Evolutionary conservation across 192 early-diverging fungal species (phyloP), one percentile per base, ranked within the genome.

Genomic region (Backusella circina): DNA sequence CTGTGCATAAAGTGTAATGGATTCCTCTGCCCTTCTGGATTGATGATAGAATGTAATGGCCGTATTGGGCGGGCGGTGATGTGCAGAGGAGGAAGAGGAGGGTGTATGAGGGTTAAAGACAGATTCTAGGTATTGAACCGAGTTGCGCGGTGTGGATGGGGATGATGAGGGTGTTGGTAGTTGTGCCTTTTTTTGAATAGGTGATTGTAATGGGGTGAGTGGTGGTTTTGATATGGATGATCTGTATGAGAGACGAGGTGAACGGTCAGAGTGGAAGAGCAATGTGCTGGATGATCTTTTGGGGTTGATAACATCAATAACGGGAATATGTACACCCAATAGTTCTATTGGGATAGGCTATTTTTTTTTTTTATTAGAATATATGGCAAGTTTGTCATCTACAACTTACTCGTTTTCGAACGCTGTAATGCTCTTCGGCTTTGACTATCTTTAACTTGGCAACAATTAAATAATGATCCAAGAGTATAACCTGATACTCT

Each of bases 51-150:
- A 70, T 41, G 69, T 70, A 10, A 70, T 70, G 37, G 37, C 30
- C 68, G 16, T 71, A 10, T 21, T 41, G 54, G 70, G n/a, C n/a
- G n/a, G 54, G 65, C 75, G 32, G 32, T 83, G 84, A 6, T n/a
- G n/a, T n/a, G n/a, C n/a, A n/a, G n/a, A n/a, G n/a, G n/a, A n/a
- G n/a, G n/a, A n/a, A n/a, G n/a, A n/a, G n/a, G n/a, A n/a, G n/a
- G 89, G 72, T 91, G 80, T 31, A 83, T 85, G 78, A n/a, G n/a
- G 85, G 83, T 32, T 72, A 77, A 26, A 80, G 67, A 51, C 73
- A 67, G 67, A 93, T 89, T 38, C 78, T 90, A 88, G 84, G 97
- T 92, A 82, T 98, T 96, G 51, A 95, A 92, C 41, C 97, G 77
- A 75, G 94, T 91, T 23, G 96, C 88, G 57, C 88, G 86, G 54